Conservation (phyloP, 164 flowering plant genomes). For the Chimonanthus praecox region DNA sequence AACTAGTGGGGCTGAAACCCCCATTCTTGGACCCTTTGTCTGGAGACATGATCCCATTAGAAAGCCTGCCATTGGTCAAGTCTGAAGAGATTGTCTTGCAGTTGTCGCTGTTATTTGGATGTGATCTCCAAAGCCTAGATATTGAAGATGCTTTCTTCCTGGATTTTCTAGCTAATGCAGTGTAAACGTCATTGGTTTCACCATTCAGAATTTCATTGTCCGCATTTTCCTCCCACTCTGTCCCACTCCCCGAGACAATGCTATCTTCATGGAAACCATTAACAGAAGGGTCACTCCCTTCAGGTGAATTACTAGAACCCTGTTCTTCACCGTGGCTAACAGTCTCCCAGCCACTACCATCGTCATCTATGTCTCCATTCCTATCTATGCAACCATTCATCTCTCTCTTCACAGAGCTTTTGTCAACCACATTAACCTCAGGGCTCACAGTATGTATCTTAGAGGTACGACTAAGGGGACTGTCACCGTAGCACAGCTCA, state of each 20-base stretch:
- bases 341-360: slow-evolving; percentile 96
- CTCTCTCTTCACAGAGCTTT: slow-evolving; percentile 24
- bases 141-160: slow-evolving; percentile 59
- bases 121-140: slow-evolving; percentile 67
- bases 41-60: slow-evolving; percentile 43
- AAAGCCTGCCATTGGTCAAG: slow-evolving; percentile 35
- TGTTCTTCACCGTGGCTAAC: slow-evolving; percentile 81
- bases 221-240: slow-evolving; percentile 62
- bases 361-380: slow-evolving; percentile 59
- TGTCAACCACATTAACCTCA: slow-evolving; percentile 28
- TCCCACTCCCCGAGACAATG: slow-evolving; percentile 48
- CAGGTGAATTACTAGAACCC: slow-evolving; percentile 71
- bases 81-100: slow-evolving; percentile 55
- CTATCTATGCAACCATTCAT: slow-evolving; percentile 25
- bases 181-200: slow-evolving; percentile 63
- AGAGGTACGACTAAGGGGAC: slow-evolving; percentile 59
- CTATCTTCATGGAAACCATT: slow-evolving; percentile 43
- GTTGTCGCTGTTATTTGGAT: slow-evolving; percentile 46
- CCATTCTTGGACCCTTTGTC: slow-evolving; percentile 53
- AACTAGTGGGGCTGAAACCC: slow-evolving; percentile 41
- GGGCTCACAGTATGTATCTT: slow-evolving; percentile 55
- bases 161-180: slow-evolving; percentile 32
- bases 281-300: slow-evolving; percentile 58
- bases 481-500: slow-evolving; percentile 43
- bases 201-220: slow-evolving; percentile 44